A percentile compares a stretch with the other conserved stretches of the same genome.
Evolutionary conservation across 768 basidiomycete species (phyloP).

Genomic region (Hortiboletus campestris): DNA sequence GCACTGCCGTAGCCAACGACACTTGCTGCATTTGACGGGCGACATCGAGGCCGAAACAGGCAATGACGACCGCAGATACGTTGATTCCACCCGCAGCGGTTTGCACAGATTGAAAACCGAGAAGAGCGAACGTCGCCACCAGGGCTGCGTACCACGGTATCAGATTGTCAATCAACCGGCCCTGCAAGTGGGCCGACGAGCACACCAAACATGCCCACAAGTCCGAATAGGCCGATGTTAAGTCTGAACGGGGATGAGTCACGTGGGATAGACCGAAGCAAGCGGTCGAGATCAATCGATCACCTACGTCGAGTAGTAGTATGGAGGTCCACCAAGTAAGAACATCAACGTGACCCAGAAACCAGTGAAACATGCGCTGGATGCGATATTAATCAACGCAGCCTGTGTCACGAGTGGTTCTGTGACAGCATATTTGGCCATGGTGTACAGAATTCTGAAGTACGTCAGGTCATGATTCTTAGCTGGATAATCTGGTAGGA

Average conservation of each 20-base stretch:
- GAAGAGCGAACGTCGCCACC: constrained; percentile 44
- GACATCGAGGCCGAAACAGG: constrained; percentile 69
- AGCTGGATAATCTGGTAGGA: constrained; percentile 82
- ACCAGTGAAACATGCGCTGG: constrained; percentile 56
- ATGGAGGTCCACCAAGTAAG: constrained; percentile 73
- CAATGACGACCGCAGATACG: constrained; percentile 67
- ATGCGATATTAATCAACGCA: constrained; percentile 56
- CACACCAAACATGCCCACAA: constrained; percentile 73
- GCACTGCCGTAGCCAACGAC: constrained; percentile 57
- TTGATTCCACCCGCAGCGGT: constrained; percentile 66
- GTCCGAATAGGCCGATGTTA: constrained; percentile 70
- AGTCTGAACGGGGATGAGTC: constrained; percentile 28
- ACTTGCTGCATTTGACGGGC: constrained; percentile 77
- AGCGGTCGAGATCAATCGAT: constrained; percentile 10
- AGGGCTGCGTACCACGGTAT: constrained; percentile 79
- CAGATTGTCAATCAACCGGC: constrained; percentile 64
- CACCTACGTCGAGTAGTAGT: constrained; percentile 67
- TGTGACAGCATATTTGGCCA: constrained; percentile 73
- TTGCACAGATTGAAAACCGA: constrained; percentile 63
- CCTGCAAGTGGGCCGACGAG: constrained; percentile 66
- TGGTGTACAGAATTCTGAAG: constrained; percentile 65
- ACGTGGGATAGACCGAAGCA: background rate
- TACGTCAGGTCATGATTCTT: constrained; percentile 69
- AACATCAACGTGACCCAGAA: constrained; percentile 82
- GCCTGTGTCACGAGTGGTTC: constrained; percentile 78